Percentiles rank a stretch among this genome's conserved stretches.
Conservation (phyloP, 306 rosid genomes). For the Cucurbita ficifolia region DNA sequence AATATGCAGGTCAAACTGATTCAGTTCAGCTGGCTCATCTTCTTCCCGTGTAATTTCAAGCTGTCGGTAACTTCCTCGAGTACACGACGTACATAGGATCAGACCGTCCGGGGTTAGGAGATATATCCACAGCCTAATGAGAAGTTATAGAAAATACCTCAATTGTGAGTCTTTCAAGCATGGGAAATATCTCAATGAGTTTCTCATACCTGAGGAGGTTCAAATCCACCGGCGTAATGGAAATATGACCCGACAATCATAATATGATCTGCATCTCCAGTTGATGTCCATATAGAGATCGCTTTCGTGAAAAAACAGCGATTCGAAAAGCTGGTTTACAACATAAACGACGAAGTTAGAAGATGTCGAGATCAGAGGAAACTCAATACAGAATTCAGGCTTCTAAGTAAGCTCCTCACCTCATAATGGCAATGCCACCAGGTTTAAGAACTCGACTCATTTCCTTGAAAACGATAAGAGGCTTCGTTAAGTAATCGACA, state of each 20-base stretch:
- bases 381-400: neutral
- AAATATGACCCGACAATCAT: conserved; percentile 70
- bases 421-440: conserved; percentile 64
- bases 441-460: conserved; percentile 61
- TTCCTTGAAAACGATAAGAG: conserved; percentile 59
- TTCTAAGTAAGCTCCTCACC: conserved; percentile 19
- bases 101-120: conserved; percentile 70
- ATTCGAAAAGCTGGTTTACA: conserved; percentile 50
- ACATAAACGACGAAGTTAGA: neutral
- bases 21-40: neutral
- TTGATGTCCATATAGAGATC: conserved; percentile 72
- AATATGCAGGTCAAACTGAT: neutral
- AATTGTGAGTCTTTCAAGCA: neutral
- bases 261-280: conserved; percentile 62
- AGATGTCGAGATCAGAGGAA: neutral
- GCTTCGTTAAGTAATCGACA: conserved; percentile 66
- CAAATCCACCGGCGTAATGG: conserved; percentile 71
- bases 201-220: conserved; percentile 56
- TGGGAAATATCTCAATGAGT: neutral
- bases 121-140: conserved; percentile 57
- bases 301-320: conserved; percentile 72
- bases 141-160: neutral
- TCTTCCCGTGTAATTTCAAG: conserved; percentile 5
- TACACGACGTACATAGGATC: conserved; percentile 64
- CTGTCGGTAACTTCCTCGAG: conserved; percentile 34